Conservation (phyloP, 2,329 filamentous ascomycete genomes). For the Fusarium papillatum region DNA sequence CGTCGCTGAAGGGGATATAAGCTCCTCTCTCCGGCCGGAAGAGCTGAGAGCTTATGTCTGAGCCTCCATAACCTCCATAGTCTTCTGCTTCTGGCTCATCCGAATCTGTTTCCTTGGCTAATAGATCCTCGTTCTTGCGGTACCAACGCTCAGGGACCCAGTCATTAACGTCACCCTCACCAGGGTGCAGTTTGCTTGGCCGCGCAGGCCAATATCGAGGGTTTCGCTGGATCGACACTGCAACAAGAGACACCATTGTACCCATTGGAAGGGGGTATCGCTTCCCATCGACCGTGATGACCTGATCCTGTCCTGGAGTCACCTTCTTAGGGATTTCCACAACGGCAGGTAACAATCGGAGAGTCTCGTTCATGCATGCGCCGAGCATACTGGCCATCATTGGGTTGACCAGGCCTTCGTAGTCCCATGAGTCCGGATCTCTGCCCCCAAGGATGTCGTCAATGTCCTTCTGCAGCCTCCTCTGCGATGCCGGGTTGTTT, state of each 20-base stretch:
- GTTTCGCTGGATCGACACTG: slow-evolving; percentile 73
- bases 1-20: slow-evolving; percentile 71
- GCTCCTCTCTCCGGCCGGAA: slow-evolving; percentile 71
- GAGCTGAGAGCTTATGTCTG: slow-evolving; percentile 72
- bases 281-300: slow-evolving; percentile 70
- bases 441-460: slow-evolving; percentile 72
- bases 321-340: slow-evolving; percentile 79
- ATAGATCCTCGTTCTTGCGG: slow-evolving; percentile 47
- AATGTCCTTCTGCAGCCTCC: slow-evolving; percentile 76
- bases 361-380: slow-evolving; percentile 83
- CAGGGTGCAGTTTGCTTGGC: slow-evolving; percentile 58
- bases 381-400: slow-evolving; percentile 79
- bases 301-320: slow-evolving; percentile 62
- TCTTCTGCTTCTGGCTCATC: slow-evolving; percentile 58
- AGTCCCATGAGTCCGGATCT: slow-evolving; percentile 76
- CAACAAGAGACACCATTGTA: slow-evolving; percentile 68
- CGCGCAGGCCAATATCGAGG: slow-evolving; percentile 79
- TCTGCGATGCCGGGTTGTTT: slow-evolving; percentile 73
- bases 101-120: slow-evolving; percentile 25
- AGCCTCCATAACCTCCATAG: slow-evolving; percentile 70
- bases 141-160: slow-evolving; percentile 84
- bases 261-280: slow-evolving; percentile 70
- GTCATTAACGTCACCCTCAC: slow-evolving; percentile 71
- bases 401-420: slow-evolving; percentile 74
- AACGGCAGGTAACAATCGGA: slow-evolving; percentile 80